These are phyloP conservation scores for Leishmania major DNA, from an alignment of 208 protist genomes.

Conservation along the genomic window DNA sequence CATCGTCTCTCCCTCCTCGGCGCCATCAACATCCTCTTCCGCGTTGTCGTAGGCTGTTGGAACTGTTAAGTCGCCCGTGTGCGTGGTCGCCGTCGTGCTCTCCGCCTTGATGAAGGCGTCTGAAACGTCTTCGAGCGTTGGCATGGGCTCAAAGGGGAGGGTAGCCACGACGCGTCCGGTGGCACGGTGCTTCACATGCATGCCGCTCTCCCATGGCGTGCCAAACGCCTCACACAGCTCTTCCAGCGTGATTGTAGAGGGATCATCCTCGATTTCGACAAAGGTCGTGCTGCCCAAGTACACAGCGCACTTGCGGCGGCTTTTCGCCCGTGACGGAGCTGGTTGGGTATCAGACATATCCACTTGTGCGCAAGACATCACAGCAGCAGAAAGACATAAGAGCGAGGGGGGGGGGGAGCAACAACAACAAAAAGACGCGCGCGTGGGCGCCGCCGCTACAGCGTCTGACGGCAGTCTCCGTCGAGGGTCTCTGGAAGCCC, in stretches of 20 bases:
- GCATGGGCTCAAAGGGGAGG: slow-evolving; percentile 71
- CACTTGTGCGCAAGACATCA: background rate
- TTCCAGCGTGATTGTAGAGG: slow-evolving; percentile 58
- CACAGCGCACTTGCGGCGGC: slow-evolving; percentile 38
- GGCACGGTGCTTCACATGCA: slow-evolving; percentile 50
- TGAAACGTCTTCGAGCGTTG: slow-evolving; percentile 7
- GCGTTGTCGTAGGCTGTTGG: slow-evolving; percentile 2
- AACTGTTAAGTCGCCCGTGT: background rate
- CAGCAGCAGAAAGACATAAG: background rate
- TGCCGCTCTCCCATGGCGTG: slow-evolving; percentile 42
- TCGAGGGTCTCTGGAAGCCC: background rate
- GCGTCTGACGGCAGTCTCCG: background rate
- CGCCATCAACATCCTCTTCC: slow-evolving; percentile 9
- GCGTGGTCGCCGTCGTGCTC: background rate
- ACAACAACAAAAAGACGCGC: background rate
- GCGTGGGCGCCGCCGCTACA: background rate
- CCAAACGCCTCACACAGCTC: slow-evolving; percentile 77
- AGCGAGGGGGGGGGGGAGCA: background rate
- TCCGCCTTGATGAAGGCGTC: slow-evolving; percentile 8
- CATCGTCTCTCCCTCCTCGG: background rate
- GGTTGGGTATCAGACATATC: background rate
- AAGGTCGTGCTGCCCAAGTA: slow-evolving; percentile 61
- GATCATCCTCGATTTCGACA: slow-evolving; percentile 67
- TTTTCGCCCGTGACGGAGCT: background rate
- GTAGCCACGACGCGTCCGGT: slow-evolving; percentile 70